Evolutionary conservation across 1,284 basidiomycete species (phyloP), one percentile per base, ranked within the genome.

Genomic region (Cutaneotrichosporon sp.): DNA sequence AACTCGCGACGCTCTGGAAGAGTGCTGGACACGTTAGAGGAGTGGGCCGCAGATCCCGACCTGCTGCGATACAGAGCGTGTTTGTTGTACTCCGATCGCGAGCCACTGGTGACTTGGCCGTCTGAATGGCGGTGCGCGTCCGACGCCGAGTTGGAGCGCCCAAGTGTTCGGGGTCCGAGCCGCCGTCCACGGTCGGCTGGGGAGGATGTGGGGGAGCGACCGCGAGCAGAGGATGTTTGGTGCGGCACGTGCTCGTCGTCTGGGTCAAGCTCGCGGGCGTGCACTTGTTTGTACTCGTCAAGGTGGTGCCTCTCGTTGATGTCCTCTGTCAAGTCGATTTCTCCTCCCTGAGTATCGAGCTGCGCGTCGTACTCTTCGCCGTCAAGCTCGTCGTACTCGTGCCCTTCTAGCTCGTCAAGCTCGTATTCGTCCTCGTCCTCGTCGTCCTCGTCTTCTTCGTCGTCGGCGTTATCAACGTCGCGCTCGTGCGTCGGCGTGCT

Each of bases 401-500:
- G n/a, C n/a, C n/a, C n/a, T n/a, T n/a, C n/a, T n/a, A n/a, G n/a
- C n/a, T n/a, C n/a, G n/a, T n/a, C n/a, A n/a, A n/a, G n/a, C n/a
- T n/a, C n/a, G n/a, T n/a, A n/a, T n/a, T n/a, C 29, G 2, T 31
- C 29, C 29, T 9, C 29, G 29, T 24, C 20, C 14, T 31, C 29
- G 4, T 5, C 29, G 29, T 20, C 32, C 32, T 32, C 47, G 27
- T 22, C 24, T 17, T 48, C 29, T 3, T 16, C 19, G n/a, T 42
- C 22, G n/a, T 14, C 16, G 27, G 53, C 34, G 17, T 51, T 46
- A 38, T 46, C 24, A 31, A 52, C 19, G 33, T 51, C 16, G 49
- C 39, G 39, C 52, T 60, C 31, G 41, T 31, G 46, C 8, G 57
- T 58, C 48, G 51, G 46, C 17, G 33, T 45, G 48, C 17, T 33